phyloP scores from a whole-genome alignment of 805 yeast species.

The Lipomyces yamanashiensis region DNA sequence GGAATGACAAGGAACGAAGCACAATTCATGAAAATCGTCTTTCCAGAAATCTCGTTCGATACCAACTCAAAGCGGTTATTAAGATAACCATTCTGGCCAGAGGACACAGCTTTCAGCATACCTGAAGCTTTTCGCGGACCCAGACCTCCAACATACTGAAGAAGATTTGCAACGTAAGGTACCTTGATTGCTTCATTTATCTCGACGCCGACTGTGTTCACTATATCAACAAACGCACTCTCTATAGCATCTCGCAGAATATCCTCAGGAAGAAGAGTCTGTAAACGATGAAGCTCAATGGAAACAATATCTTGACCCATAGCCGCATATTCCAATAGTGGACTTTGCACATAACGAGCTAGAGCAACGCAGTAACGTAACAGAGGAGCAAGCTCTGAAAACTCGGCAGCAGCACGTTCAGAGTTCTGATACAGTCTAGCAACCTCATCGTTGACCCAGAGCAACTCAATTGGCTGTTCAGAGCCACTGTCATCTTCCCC shows the following conservation, averaged over 20 bases:
- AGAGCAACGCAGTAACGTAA: conserved; percentile 84
- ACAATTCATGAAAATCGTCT: conserved; percentile 85
- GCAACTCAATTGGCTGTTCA: conserved; percentile 63
- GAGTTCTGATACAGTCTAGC: conserved; percentile 88
- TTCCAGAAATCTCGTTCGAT: conserved; percentile 75
- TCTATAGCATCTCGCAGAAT: conserved; percentile 68
- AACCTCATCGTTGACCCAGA: conserved; percentile 91
- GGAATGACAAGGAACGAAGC: conserved; percentile 87
- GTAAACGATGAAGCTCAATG: conserved; percentile 68
- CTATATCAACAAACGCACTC: conserved; percentile 84
- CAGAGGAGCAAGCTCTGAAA: conserved; percentile 80
- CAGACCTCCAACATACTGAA: conserved; percentile 85
- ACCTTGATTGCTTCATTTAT: conserved; percentile 86
- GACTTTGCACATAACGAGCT: conserved; percentile 91
- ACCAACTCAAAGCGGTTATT: conserved; percentile 78
- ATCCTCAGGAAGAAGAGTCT: conserved; percentile 69
- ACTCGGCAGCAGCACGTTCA: conserved; percentile 72
- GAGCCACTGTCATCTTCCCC: conserved; percentile 41
- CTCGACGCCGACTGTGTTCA: conserved; percentile 90
- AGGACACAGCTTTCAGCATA: conserved; percentile 76
- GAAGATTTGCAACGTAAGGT: conserved; percentile 66
- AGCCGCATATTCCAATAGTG: conserved; percentile 86
- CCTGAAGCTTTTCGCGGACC: conserved; percentile 96
- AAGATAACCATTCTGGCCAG: conserved; percentile 62
- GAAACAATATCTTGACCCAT: conserved; percentile 75